Evolutionary conservation across 2,329 filamentous ascomycete genomes (phyloP), one percentile per base, ranked within the genome.

Genomic region (Metarhizium sp.): DNA sequence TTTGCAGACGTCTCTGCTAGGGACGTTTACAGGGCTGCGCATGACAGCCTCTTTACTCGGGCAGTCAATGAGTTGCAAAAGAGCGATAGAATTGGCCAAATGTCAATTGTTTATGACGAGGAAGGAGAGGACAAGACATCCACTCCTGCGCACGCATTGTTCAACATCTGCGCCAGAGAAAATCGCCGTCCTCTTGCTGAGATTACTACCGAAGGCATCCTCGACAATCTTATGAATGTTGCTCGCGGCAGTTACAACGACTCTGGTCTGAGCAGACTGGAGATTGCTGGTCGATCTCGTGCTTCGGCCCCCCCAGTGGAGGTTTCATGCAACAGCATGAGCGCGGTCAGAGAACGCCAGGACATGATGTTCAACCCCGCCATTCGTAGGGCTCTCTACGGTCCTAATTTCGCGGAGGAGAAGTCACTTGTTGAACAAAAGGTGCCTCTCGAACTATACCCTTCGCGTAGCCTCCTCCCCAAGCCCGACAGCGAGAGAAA

Each of bases 301-400:
- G 91, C 88, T 2, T 84, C 88, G 2, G 92, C 94, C 4, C 92
- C 92, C 6, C 94, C 94, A 0, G 85, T 97, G 57, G 85, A 92
- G 60, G 78, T 97, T 5, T 80, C 82, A 47, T 92, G 87, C 67
- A 85, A 85, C 50, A 88, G 85, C 59, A 84, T 85, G 51, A 78
- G 79, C 47, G 73, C 81, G 0, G 73, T 79, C 5, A 69, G 78
- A 14, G 92, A 97, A 70, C 84, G 83, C 53, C 79, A 90, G 57
- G 79, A 85, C 48, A 78, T 84, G 5, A 72, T 96, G 63, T 99
- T 97, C 80, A 96, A 92, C 64, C 64, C 81, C 0, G 71, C 78
- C 0, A 81, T 95, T 57, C 88, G 92, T 50, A 86, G 86, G 67
- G 81, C 82, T 4, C 74, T 99, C 11, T 95, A 84, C 63, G 88